phyloP scores from a whole-genome alignment of 306 rosid species.

The Delonix regia region DNA sequence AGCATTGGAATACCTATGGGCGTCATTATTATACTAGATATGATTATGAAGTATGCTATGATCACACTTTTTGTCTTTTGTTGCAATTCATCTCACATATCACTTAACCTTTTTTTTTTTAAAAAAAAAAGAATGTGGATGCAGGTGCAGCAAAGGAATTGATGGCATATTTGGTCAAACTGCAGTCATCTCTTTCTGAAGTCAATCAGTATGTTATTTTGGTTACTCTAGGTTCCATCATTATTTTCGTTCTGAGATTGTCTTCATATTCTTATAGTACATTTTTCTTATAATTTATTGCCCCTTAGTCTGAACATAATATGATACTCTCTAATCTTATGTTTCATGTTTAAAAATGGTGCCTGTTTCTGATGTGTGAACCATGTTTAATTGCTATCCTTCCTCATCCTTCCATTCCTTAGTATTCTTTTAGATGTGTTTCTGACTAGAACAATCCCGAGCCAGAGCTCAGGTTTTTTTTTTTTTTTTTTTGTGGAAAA shows the following conservation, averaged over 20 bases:
- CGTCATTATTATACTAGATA: conserved; percentile 98
- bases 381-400: neutral
- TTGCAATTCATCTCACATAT: conserved; percentile 8
- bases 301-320: conserved; percentile 1
- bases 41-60: conserved; percentile 75
- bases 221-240: neutral
- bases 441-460: neutral
- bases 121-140: conserved; percentile 90
- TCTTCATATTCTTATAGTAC: neutral
- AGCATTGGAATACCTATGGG: conserved; percentile 93
- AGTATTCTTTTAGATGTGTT: neutral
- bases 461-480: conserved; percentile 1
- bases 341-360: conserved; percentile 20
- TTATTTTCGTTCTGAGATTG: conserved; percentile 18
- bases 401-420: conserved; percentile 10
- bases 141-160: conserved; percentile 93
- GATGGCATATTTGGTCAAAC: conserved; percentile 88
- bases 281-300: conserved; percentile 13
- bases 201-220: conserved; percentile 71
- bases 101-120: conserved; percentile 35
- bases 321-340: neutral
- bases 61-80: conserved; percentile 14
- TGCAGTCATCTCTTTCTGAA: conserved; percentile 87
- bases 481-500: too few species aligned
- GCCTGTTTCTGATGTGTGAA: neutral